These are phyloP conservation scores for Blakeslea trispora DNA, from an alignment of 371 early-diverging fungal genomes.

Conservation along the genomic window DNA sequence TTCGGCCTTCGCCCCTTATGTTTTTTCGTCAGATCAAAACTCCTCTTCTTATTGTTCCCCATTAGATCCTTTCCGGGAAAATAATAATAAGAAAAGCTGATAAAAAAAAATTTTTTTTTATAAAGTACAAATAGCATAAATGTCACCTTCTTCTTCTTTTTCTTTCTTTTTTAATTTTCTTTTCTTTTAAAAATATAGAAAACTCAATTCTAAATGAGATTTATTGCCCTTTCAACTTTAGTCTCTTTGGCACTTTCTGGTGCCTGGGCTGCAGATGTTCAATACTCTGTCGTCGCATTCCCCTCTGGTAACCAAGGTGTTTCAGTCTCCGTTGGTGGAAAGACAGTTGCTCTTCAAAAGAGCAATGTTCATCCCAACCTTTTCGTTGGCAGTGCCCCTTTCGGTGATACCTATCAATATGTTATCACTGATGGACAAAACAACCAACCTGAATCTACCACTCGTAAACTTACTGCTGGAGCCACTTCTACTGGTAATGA, in stretches of 20 bases:
- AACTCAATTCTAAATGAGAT: slow-evolving; percentile 14
- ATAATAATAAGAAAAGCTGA: too few relatives aligned
- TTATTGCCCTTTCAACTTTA: slow-evolving; percentile 15
- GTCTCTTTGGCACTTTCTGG: slow-evolving; percentile 14
- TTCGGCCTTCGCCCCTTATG: too few relatives aligned
- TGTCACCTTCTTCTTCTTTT: slow-evolving; percentile 7
- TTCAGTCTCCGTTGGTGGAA: slow-evolving; percentile 37
- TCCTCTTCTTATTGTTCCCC: too few relatives aligned
- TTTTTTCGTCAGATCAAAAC: too few relatives aligned
- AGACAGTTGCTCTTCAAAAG: slow-evolving; percentile 26
- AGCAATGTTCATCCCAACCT: slow-evolving; percentile 36
- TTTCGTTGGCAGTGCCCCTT: slow-evolving; percentile 42
- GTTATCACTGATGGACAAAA: slow-evolving; percentile 24
- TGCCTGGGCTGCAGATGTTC: slow-evolving; percentile 33
- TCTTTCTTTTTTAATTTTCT: slow-evolving; percentile 3
- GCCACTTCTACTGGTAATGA: slow-evolving; percentile 52
- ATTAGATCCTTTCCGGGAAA: too few relatives aligned
- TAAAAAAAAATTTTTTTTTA: slow-evolving; percentile 1
- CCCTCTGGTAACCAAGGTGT: slow-evolving; percentile 33
- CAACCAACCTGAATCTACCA: slow-evolving; percentile 26
- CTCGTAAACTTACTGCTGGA: slow-evolving; percentile 40
- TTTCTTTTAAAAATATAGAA: slow-evolving; percentile 3
- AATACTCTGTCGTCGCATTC: slow-evolving; percentile 47
- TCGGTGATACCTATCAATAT: slow-evolving; percentile 38
- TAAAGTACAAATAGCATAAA: slow-evolving; percentile 1